A percentile compares a stretch with the other conserved stretches of the same genome.
These are phyloP conservation scores for Allium fistulosum DNA, from an alignment of 106 monocot species.

Conservation along the genomic window DNA sequence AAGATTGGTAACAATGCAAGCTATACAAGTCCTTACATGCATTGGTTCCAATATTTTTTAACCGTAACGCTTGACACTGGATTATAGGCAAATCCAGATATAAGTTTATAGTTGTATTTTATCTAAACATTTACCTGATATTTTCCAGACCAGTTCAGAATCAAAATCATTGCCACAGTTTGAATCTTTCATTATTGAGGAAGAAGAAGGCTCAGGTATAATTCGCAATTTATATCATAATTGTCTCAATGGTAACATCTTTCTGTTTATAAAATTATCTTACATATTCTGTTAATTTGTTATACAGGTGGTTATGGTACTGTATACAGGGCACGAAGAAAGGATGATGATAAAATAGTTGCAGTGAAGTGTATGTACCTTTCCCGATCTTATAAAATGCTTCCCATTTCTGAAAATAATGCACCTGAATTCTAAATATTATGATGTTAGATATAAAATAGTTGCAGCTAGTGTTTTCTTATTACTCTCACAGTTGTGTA, in stretches of 20 bases:
- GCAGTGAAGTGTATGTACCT: conserved; percentile 84
- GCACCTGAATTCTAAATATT: no score
- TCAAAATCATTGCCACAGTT: conserved; percentile 66
- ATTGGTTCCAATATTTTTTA: no score
- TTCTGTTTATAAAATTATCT: background rate
- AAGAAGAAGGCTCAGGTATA: conserved; percentile 98
- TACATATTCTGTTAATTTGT: background rate
- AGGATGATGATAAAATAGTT: conserved; percentile 79
- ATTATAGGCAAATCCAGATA: no score
- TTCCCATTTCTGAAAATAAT: no score
- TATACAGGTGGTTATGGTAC: conserved; percentile 89
- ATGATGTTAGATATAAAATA: no score
- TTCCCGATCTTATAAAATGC: background rate
- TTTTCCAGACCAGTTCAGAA: conserved; percentile 36
- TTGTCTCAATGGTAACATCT: background rate
- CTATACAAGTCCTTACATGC: no score
- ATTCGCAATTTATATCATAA: background rate
- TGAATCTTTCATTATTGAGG: conserved; percentile 69
- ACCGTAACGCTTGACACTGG: no score
- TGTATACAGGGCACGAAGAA: conserved; percentile 80
- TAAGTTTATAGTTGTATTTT: no score
- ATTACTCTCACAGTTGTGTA: no score
- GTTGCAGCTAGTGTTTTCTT: no score
- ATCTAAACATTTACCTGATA: background rate
- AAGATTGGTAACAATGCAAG: no score